Evolutionary conservation across 1,284 basidiomycete genomes (phyloP).

Genomic region (Mycosarcoma maydis): DNA sequence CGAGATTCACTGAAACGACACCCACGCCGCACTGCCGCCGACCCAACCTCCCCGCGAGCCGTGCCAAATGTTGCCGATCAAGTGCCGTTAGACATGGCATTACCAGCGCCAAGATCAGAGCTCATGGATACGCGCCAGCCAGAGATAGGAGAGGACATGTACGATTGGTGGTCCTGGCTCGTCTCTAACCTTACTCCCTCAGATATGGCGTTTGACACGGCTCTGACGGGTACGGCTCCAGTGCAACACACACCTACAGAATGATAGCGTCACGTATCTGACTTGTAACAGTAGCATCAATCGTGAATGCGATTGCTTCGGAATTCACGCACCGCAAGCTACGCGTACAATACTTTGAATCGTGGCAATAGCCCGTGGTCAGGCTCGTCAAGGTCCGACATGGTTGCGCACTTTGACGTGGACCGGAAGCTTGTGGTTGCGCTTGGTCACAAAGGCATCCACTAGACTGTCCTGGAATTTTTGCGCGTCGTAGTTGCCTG

Average conservation of each 20-base stretch:
- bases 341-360: too few relatives aligned
- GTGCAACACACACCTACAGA: not conserved
- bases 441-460: constrained; percentile 14
- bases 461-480: constrained; percentile 20
- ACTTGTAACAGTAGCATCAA: not conserved
- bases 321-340: too few relatives aligned
- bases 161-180: constrained; percentile 40
- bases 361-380: not conserved
- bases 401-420: constrained; percentile 6
- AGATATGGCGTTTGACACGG: not conserved
- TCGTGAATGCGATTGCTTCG: too few relatives aligned
- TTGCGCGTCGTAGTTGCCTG: constrained; percentile 11
- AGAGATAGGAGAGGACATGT: constrained; percentile 14
- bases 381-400: constrained; percentile 17
- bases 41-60: not conserved
- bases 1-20: not conserved
- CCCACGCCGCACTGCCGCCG: not conserved
- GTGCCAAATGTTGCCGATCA: not conserved
- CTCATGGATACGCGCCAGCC: constrained; percentile 6
- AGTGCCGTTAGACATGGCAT: not conserved
- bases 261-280: not conserved
- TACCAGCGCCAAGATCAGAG: not conserved
- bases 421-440: constrained; percentile 23
- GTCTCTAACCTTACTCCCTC: constrained; percentile 17
- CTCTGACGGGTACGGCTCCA: not conserved